Conservation (phyloP, 1,284 basidiomycete species). For the Apiotrichum brassicae region DNA sequence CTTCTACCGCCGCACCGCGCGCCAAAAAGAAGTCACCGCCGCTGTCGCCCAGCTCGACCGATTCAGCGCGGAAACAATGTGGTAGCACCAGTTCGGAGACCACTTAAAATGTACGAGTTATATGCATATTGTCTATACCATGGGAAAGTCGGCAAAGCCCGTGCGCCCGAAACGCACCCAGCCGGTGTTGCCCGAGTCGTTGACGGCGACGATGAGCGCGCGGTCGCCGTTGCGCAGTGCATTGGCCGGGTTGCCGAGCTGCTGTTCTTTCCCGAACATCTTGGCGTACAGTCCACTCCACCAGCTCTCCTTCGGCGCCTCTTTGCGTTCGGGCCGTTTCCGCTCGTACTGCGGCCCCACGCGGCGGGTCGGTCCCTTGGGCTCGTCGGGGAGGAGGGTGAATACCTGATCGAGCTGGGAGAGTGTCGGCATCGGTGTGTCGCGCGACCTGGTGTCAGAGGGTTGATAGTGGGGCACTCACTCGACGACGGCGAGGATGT, state of each 20-base stretch:
- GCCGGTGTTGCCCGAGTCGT: conserved; percentile 80
- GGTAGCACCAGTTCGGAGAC: conserved; percentile 24
- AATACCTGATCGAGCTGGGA: conserved; percentile 39
- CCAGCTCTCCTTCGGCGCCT: background rate
- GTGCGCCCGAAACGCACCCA: conserved; percentile 85
- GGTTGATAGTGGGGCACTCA: conserved; percentile 53
- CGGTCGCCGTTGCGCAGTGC: conserved; percentile 78
- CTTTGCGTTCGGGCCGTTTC: conserved; percentile 3
- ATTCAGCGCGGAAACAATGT: conserved; percentile 56
- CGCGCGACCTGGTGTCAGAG: conserved; percentile 33
- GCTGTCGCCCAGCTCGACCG: conserved; percentile 67
- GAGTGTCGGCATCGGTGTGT: conserved; percentile 36
- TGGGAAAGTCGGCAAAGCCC: conserved; percentile 73
- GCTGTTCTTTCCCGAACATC: too few species aligned
- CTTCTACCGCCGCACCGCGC: conserved; percentile 94
- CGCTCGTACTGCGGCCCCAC: conserved; percentile 38
- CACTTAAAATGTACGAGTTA: conserved; percentile 4
- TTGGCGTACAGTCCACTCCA: too few species aligned
- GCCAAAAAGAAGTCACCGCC: conserved; percentile 91
- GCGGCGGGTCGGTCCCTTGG: conserved; percentile 29
- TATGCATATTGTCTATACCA: too few species aligned
- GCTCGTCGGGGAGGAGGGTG: conserved; percentile 34
- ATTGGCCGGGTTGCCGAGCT: conserved; percentile 1
- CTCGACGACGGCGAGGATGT: conserved; percentile 78
- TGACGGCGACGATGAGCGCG: conserved; percentile 76